Percentiles rank a stretch among this genome's conserved stretches.
phyloP scores from a whole-genome alignment of 768 basidiomycete genomes.

The Serendipita indica region DNA sequence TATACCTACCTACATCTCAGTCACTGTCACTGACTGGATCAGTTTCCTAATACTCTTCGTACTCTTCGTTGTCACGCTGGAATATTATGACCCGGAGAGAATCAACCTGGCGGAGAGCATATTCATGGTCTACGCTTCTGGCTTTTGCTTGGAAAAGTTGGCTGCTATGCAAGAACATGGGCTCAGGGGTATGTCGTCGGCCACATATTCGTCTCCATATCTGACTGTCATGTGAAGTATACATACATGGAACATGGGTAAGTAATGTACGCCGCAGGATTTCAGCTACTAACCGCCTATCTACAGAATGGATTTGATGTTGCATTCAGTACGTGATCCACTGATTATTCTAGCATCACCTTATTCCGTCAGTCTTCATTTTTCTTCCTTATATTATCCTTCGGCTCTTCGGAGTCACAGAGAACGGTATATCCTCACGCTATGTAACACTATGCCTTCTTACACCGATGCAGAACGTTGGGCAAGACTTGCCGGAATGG shows the following conservation, averaged over 20 bases:
- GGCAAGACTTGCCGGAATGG: slow-evolving; percentile 59
- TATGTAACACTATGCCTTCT: slow-evolving; percentile 10
- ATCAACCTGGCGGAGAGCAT: slow-evolving; percentile 52
- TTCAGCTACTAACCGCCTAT: too few species aligned
- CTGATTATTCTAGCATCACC: not conserved
- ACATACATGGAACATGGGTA: slow-evolving; percentile 77
- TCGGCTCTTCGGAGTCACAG: slow-evolving; percentile 62
- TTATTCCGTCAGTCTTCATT: slow-evolving; percentile 42
- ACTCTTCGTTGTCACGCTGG: slow-evolving; percentile 65
- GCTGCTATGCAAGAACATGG: slow-evolving; percentile 72
- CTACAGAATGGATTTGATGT: slow-evolving; percentile 81
- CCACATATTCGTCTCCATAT: too few species aligned
- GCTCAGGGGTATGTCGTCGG: slow-evolving; percentile 49
- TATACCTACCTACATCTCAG: slow-evolving; percentile 10
- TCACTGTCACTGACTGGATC: too few species aligned
- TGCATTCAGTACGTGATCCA: slow-evolving; percentile 49
- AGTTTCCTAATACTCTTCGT: slow-evolving; percentile 72
- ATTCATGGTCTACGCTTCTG: slow-evolving; percentile 51
- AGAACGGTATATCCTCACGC: slow-evolving; percentile 33
- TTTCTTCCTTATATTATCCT: slow-evolving; percentile 64
- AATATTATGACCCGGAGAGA: slow-evolving; percentile 44
- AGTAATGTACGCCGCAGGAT: too few species aligned
- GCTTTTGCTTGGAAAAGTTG: slow-evolving; percentile 78
- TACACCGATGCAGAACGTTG: slow-evolving; percentile 32
- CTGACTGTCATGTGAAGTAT: slow-evolving; percentile 33